Evolutionary conservation across 106 monocot species (phyloP), one percentile per base, ranked within the genome.

Genomic region (Posidonia australis): DNA sequence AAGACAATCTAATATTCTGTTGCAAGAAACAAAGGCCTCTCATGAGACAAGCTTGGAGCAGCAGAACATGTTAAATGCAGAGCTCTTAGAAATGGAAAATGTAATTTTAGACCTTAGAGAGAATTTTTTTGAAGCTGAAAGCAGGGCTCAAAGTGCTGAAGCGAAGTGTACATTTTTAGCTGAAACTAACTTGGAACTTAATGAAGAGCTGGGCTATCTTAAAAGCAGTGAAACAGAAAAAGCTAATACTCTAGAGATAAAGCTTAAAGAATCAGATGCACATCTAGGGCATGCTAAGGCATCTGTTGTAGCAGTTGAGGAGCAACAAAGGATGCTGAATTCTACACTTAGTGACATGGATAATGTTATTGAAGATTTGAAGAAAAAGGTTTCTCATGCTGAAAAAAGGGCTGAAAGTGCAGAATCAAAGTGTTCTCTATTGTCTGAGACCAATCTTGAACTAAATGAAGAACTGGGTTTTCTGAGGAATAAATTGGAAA

Each of bases 371-470:
- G 82, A 78, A 29, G 78, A 87, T 76, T 71, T 98, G 13, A 90
- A 98, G 54, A 67, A 30, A 31, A 98, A 79, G 66, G 77, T 80
- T 73, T 80, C 77, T 27, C 81, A 98, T 70, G 82, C 84, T 44
- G 96, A 98, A 56, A 77, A 62, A 20, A 90, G 78, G 62, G 86
- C 90, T 71, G 84, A 82, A 57, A 77, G 42, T 80, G 80, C 82
- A 66, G 86, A 96, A 78, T 77, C 84, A 10, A 84, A 81, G 67
- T 87, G 82, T 51, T 70, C 44, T 80, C 45, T 78, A 5, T 72
- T 90, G 70, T 72, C 80, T 68, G 87, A 87, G 59, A 83, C 87
- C 9, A 98, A 98, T 77, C 72, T 79, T 65, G 87, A 90, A 67
- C 75, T 90, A 42, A 84, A 75, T 48, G 87, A 90, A 69, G 96